phyloP scores from a whole-genome alignment of 2,329 filamentous ascomycete species.

The Fonsecaea pugnacius region DNA sequence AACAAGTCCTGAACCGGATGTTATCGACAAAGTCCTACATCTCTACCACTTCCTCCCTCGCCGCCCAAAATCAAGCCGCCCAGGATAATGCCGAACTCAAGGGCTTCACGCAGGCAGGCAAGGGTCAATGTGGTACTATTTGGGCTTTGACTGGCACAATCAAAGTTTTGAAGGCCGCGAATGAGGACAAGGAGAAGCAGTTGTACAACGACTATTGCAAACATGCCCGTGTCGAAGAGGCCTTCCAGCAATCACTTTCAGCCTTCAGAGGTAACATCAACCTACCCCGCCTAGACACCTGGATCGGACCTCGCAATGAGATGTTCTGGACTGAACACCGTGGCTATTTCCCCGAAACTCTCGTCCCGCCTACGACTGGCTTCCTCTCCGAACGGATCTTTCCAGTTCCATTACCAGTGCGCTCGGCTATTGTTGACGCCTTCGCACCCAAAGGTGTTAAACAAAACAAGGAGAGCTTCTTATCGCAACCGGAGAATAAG shows the following conservation, averaged over 20 bases:
- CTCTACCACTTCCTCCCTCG: not conserved
- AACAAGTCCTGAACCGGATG: not conserved
- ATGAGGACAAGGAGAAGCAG: conserved; percentile 12
- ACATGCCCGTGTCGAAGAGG: conserved; percentile 6
- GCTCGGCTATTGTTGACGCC: conserved; percentile 5
- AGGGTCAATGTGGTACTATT: conserved; percentile 18
- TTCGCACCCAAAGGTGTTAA: conserved; percentile 5
- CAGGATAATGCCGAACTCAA: not conserved
- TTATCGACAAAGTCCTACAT: not conserved
- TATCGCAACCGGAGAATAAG: conserved; percentile 40
- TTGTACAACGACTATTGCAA: conserved; percentile 16
- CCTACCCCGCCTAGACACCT: not conserved
- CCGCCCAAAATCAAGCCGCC: no score
- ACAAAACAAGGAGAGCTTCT: not conserved
- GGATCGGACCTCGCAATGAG: conserved; percentile 7
- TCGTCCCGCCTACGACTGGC: not conserved
- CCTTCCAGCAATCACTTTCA: not conserved
- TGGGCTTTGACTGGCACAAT: conserved; percentile 1
- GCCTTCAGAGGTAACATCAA: conserved; percentile 1
- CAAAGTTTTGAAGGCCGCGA: conserved; percentile 7
- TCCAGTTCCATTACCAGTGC: conserved; percentile 1
- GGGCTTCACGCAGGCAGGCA: conserved; percentile 5
- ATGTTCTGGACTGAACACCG: conserved; percentile 12
- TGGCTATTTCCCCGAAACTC: not conserved
- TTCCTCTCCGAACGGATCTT: conserved; percentile 6